A percentile compares a stretch with the other conserved stretches of the same genome.
phyloP scores from a whole-genome alignment of 441 rosid species.

The Erodium moschatum region DNA sequence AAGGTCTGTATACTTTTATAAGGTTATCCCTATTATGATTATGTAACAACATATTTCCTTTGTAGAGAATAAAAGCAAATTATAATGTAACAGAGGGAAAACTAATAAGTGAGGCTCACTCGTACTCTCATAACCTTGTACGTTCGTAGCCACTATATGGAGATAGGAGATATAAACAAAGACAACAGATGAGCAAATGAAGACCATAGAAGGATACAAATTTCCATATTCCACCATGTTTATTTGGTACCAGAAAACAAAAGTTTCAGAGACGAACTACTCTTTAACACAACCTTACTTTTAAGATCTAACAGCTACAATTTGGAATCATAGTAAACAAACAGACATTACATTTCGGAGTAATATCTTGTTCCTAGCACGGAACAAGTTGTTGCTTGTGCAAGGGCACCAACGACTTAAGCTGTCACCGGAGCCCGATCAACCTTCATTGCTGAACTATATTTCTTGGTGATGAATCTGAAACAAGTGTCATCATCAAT shows the following conservation, averaged over 20 bases:
- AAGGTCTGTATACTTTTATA: too few relatives aligned
- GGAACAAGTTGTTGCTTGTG: background rate
- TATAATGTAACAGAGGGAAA: too few relatives aligned
- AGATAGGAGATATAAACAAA: too few relatives aligned
- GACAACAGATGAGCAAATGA: background rate
- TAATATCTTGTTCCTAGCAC: background rate
- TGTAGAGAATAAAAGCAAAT: too few relatives aligned
- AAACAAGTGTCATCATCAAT: slow-evolving; percentile 5
- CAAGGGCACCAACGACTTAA: slow-evolving; percentile 44
- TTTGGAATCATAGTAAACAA: background rate
- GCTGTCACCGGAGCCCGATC: slow-evolving; percentile 72
- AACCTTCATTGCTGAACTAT: slow-evolving; percentile 52
- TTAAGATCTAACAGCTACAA: background rate
- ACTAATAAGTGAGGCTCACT: too few relatives aligned
- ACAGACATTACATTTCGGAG: background rate
- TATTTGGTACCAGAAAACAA: background rate
- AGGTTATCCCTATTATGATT: too few relatives aligned
- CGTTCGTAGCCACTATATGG: too few relatives aligned
- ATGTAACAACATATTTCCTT: too few relatives aligned
- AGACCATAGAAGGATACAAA: background rate
- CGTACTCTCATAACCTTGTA: too few relatives aligned
- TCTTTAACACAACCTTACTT: background rate
- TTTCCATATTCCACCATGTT: background rate
- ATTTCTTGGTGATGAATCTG: slow-evolving; percentile 89
- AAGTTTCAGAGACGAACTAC: background rate